These are phyloP conservation scores for Leucocoprinus leucothites DNA, from an alignment of 768 basidiomycete species.

Conservation along the genomic window DNA sequence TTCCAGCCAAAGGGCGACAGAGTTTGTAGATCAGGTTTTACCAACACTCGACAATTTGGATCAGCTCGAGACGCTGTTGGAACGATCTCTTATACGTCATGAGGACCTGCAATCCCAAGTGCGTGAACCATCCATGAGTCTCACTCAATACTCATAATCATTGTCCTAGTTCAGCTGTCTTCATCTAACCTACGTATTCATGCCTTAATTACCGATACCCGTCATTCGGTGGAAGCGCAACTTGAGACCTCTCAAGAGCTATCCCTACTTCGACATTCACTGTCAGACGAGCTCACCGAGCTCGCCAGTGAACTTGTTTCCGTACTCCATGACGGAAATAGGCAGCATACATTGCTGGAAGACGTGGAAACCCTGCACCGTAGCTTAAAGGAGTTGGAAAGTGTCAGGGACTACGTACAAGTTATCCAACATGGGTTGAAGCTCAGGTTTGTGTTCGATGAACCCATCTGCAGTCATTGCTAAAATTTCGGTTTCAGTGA, in stretches of 20 bases:
- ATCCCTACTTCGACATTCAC: conserved; percentile 69
- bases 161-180: conserved; percentile 53
- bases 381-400: conserved; percentile 72
- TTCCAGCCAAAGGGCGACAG: conserved; percentile 31
- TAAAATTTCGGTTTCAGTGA: conserved; percentile 41
- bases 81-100: conserved; percentile 35
- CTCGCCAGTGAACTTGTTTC: conserved; percentile 66
- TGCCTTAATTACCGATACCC: conserved; percentile 48
- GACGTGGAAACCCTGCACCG: conserved; percentile 79
- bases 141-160: conserved; percentile 29
- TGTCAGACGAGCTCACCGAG: conserved; percentile 74
- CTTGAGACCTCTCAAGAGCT: conserved; percentile 69
- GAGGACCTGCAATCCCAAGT: conserved; percentile 44
- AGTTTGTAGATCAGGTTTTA: conserved; percentile 45
- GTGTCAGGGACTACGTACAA: conserved; percentile 72
- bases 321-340: conserved; percentile 42
- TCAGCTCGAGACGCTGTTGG: conserved; percentile 40
- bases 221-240: conserved; percentile 41
- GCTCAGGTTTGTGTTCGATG: conserved; percentile 53
- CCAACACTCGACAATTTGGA: conserved; percentile 49
- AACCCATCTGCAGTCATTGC: conserved; percentile 4
- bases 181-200: conserved; percentile 45
- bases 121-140: conserved; percentile 24
- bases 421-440: conserved; percentile 67
- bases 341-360: conserved; percentile 68